Evolutionary conservation across 345 rosid genomes (phyloP).

Genomic region (Syzygium jambos): DNA sequence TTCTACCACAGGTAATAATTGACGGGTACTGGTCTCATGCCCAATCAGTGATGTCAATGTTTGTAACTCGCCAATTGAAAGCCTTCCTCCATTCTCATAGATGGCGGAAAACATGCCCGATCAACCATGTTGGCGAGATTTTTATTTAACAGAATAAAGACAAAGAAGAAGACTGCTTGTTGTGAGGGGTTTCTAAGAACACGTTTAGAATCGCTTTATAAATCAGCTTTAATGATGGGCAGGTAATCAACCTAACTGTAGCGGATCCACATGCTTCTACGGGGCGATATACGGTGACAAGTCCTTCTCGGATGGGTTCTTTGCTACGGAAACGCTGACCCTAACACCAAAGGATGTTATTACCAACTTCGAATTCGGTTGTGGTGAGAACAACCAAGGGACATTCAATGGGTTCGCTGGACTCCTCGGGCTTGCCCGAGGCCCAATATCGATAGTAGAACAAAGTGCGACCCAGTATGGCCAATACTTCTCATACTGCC

Average conservation of each 20-base stretch:
- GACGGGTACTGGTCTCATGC: fast-evolving
- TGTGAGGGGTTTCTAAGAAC: neutral
- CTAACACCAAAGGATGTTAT: neutral
- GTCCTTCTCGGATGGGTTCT: conserved; percentile 1
- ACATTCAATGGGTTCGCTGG: neutral
- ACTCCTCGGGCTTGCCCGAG: conserved; percentile 5
- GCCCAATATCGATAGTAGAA: neutral
- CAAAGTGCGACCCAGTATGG: neutral
- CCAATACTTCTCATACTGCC: conserved; percentile 20
- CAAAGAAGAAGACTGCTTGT: neutral
- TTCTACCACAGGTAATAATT: neutral
- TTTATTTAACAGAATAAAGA: neutral
- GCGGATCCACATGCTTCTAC: neutral
- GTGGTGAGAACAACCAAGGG: conserved; percentile 4
- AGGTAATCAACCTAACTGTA: neutral
- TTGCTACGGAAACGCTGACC: conserved; percentile 7
- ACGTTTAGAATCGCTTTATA: neutral
- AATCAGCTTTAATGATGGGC: neutral
- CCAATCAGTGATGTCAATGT: neutral
- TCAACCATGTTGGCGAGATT: neutral
- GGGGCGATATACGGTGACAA: neutral
- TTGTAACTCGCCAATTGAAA: neutral
- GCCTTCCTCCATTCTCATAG: conserved; percentile 20
- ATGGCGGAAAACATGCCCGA: neutral
- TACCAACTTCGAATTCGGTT: conserved; percentile 9